Percentiles rank a stretch among this genome's conserved stretches.
phyloP scores from a whole-genome alignment of 139 green algal species.

The Ulvella scutata region DNA sequence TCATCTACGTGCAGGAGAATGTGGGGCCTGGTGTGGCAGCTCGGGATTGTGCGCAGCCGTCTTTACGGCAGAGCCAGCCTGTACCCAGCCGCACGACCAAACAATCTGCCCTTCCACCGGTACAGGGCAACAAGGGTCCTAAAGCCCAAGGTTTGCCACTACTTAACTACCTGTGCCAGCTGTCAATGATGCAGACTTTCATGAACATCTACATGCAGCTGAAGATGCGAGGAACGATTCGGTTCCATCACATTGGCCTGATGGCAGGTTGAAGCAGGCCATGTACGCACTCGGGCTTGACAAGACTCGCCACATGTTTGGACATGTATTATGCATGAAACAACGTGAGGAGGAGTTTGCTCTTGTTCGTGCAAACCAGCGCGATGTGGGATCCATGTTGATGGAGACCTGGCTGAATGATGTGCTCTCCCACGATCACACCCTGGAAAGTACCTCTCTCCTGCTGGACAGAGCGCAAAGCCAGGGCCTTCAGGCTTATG shows the following conservation, averaged over 20 bases:
- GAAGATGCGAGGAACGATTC: too few species aligned
- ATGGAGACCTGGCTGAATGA: conserved; percentile 2
- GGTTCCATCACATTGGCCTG: too few species aligned
- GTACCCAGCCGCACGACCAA: neutral
- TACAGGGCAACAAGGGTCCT: too few species aligned
- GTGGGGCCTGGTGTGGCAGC: too few species aligned
- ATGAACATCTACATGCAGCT: too few species aligned
- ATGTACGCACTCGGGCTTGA: neutral
- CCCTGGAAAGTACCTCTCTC: neutral
- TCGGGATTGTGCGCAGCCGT: neutral
- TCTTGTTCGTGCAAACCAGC: neutral
- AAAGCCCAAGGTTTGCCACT: too few species aligned
- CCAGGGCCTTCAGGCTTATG: neutral
- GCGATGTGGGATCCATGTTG: neutral
- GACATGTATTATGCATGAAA: neutral
- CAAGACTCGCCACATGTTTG: neutral
- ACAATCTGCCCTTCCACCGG: too few species aligned
- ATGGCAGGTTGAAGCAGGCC: too few species aligned
- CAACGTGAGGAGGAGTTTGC: neutral
- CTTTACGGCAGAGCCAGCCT: neutral
- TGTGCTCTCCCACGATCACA: neutral
- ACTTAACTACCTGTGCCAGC: too few species aligned
- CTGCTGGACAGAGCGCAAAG: neutral
- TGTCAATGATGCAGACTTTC: too few species aligned
- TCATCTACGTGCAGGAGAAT: too few species aligned